Evolutionary conservation across 805 yeast species (phyloP).

Genomic region (Pichia eremophila): DNA sequence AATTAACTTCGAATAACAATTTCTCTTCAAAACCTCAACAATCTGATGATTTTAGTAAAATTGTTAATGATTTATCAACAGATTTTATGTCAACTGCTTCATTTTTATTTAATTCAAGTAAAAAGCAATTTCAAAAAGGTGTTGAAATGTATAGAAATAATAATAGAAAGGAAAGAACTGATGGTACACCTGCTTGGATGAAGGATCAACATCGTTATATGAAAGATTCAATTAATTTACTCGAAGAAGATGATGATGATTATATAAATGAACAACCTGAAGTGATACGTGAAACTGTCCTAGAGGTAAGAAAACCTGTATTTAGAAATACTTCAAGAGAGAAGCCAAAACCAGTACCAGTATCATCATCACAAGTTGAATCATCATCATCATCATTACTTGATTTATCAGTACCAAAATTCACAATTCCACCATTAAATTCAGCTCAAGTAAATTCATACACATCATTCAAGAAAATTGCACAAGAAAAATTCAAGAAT

Average conservation of each 20-base stretch:
- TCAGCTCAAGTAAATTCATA: conserved; percentile 26
- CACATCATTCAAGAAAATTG: conserved; percentile 43
- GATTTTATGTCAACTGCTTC: conserved; percentile 55
- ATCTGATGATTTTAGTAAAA: conserved; percentile 28
- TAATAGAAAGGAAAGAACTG: conserved; percentile 21
- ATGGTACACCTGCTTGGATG: conserved; percentile 68
- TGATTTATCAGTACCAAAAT: not conserved
- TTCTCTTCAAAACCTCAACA: not conserved
- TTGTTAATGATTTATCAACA: conserved; percentile 44
- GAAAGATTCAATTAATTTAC: conserved; percentile 26
- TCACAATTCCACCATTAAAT: conserved; percentile 15
- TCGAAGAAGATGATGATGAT: conserved; percentile 32
- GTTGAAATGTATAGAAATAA: conserved; percentile 45
- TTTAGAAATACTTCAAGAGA: conserved; percentile 14
- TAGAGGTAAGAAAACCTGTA: conserved; percentile 27
- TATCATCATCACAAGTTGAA: not conserved
- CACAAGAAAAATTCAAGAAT: conserved; percentile 54
- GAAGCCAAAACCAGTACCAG: not conserved
- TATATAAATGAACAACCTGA: conserved; percentile 25
- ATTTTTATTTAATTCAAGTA: conserved; percentile 46
- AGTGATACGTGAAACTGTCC: not conserved
- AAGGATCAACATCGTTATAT: conserved; percentile 42
- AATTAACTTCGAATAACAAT: conserved; percentile 5
- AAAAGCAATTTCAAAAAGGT: conserved; percentile 51
- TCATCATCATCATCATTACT: not conserved